phyloP scores from a whole-genome alignment of 1,284 basidiomycete genomes.

The Pseudozyma sp. region DNA sequence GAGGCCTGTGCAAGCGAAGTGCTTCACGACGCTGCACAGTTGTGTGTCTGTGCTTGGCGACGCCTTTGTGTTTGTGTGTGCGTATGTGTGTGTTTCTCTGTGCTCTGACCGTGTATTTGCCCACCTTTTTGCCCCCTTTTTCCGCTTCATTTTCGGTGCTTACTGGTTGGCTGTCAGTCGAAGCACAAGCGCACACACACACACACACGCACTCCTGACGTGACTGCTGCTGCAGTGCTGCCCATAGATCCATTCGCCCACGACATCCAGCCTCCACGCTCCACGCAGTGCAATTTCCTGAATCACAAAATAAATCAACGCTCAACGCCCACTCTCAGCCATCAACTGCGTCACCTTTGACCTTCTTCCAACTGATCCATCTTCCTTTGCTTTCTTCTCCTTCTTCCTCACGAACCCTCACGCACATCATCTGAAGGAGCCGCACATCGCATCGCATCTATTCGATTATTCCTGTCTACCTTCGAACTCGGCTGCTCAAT shows the following conservation, averaged over 20 bases:
- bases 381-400: conserved; percentile 3
- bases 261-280: conserved; percentile 5
- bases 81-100: no score
- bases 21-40: no score
- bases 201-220: conserved; percentile 2
- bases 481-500: not conserved
- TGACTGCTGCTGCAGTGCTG: not conserved
- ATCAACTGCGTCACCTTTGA: conserved; percentile 7
- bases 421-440: no score
- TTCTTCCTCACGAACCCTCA: not conserved
- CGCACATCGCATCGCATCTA: no score
- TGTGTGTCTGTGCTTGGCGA: no score
- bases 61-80: no score
- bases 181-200: not conserved
- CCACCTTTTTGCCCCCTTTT: conserved; percentile 1
- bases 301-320: conserved; percentile 1
- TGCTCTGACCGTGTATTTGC: not conserved
- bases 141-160: not conserved
- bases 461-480: not conserved
- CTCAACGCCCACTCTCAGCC: not conserved
- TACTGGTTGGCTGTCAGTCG: no score
- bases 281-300: conserved; percentile 11
- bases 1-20: not conserved
- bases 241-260: conserved; percentile 8
- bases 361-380: not conserved